phyloP scores from a whole-genome alignment of 208 protist genomes.

The Leishmania braziliensis region DNA sequence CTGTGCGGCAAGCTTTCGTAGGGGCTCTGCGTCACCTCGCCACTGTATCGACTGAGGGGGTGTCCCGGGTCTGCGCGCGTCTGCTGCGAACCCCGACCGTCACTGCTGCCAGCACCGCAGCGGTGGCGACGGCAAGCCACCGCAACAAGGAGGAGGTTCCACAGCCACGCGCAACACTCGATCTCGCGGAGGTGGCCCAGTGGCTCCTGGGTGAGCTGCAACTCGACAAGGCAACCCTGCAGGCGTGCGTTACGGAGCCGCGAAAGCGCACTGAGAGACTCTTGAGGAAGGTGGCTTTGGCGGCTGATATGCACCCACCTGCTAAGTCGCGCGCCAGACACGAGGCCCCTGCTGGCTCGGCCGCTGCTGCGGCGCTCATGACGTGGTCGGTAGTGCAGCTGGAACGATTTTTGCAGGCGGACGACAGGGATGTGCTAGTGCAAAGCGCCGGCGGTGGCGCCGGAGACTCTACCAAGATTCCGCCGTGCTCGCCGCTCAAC shows the following conservation, averaged over 20 bases:
- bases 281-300: slow-evolving; percentile 12
- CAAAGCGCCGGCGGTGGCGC: not conserved
- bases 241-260: slow-evolving; percentile 17
- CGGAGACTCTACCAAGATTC: slow-evolving; percentile 1
- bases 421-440: slow-evolving; percentile 39
- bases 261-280: slow-evolving; percentile 19
- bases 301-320: slow-evolving; percentile 12
- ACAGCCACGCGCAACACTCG: not conserved
- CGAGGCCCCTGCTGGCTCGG: slow-evolving; percentile 2
- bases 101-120: not conserved
- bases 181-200: slow-evolving; percentile 7
- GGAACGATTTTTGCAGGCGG: slow-evolving; percentile 33
- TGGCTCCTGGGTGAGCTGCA: slow-evolving; percentile 16
- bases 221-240: slow-evolving; percentile 22
- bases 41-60: slow-evolving; percentile 3
- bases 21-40: slow-evolving; percentile 17
- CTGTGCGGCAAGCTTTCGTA: slow-evolving; percentile 12
- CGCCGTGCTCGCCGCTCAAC: not conserved
- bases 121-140: not conserved
- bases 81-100: slow-evolving; percentile 9
- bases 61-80: slow-evolving; percentile 22
- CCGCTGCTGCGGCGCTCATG: slow-evolving; percentile 13
- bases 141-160: not conserved
- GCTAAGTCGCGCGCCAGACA: slow-evolving; percentile 23
- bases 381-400: slow-evolving; percentile 38